Conservation (phyloP, 225 moss, liverwort and hornwort species). For the Takakia lepidozioides region DNA sequence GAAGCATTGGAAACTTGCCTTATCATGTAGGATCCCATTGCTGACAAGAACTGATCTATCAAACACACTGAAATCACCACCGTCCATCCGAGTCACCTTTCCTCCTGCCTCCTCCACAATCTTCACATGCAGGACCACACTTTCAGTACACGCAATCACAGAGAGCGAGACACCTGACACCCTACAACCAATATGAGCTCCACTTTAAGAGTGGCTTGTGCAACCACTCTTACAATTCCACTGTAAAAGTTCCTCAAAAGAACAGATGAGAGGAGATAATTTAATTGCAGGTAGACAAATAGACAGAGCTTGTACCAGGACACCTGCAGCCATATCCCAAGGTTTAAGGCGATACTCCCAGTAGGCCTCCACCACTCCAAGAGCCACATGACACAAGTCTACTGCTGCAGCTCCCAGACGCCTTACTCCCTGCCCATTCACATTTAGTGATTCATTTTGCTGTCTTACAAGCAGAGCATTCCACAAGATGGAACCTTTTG, state of each 20-base stretch:
- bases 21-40: slow-evolving; percentile 72
- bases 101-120: slow-evolving; percentile 99
- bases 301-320: slow-evolving; percentile 38
- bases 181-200: no score
- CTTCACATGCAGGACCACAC: no score
- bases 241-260: no score
- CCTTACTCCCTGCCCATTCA: slow-evolving; percentile 81
- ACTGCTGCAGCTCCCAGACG: slow-evolving; percentile 92
- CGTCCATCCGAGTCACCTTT: slow-evolving; percentile 90
- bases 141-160: no score
- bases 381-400: slow-evolving; percentile 96
- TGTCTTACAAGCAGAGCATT: no score
- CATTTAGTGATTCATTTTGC: no score
- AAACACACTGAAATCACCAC: slow-evolving; percentile 75
- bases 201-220: no score
- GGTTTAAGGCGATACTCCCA: slow-evolving; percentile 97
- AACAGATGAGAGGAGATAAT: not conserved
- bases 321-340: slow-evolving; percentile 98
- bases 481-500: no score
- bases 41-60: slow-evolving; percentile 86
- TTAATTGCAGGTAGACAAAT: not conserved
- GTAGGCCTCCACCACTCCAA: slow-evolving; percentile 81
- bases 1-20: slow-evolving; percentile 25
- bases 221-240: no score
- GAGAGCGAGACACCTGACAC: no score